Evolutionary conservation across 768 basidiomycete genomes (phyloP).

Genomic region (Naganishia onofrii): DNA sequence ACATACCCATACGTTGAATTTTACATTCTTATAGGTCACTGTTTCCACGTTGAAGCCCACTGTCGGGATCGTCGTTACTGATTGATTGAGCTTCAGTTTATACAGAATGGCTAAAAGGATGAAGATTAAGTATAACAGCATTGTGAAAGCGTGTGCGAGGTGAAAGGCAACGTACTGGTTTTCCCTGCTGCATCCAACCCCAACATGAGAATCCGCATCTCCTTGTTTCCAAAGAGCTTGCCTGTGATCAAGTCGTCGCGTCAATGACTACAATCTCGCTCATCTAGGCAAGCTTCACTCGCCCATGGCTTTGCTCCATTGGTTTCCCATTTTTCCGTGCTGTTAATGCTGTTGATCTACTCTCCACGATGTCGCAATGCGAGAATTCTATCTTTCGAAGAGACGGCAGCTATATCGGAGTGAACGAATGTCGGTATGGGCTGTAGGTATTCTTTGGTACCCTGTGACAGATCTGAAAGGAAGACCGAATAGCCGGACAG

Average conservation of each 20-base stretch:
- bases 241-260: conserved; percentile 56
- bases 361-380: too few relatives aligned
- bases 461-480: too few relatives aligned
- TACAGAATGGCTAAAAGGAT: conserved; percentile 78
- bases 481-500: too few relatives aligned
- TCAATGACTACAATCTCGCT: background rate
- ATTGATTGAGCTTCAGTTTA: conserved; percentile 98
- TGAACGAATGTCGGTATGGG: too few relatives aligned
- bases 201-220: conserved; percentile 96
- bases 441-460: too few relatives aligned
- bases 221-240: conserved; percentile 96
- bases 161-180: conserved; percentile 68
- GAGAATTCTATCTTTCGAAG: too few relatives aligned
- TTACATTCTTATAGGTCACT: conserved; percentile 93
- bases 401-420: too few relatives aligned
- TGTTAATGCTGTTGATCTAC: too few relatives aligned
- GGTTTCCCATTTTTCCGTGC: conserved; percentile 43
- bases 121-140: background rate
- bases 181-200: conserved; percentile 97
- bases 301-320: conserved; percentile 51
- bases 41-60: conserved; percentile 99
- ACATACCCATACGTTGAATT: conserved; percentile 55
- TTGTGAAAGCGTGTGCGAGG: background rate
- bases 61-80: conserved; percentile 96
- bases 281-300: conserved; percentile 20